Evolutionary conservation across 1,284 basidiomycete species (phyloP).

Genomic region (Heterobasidion parviporum): DNA sequence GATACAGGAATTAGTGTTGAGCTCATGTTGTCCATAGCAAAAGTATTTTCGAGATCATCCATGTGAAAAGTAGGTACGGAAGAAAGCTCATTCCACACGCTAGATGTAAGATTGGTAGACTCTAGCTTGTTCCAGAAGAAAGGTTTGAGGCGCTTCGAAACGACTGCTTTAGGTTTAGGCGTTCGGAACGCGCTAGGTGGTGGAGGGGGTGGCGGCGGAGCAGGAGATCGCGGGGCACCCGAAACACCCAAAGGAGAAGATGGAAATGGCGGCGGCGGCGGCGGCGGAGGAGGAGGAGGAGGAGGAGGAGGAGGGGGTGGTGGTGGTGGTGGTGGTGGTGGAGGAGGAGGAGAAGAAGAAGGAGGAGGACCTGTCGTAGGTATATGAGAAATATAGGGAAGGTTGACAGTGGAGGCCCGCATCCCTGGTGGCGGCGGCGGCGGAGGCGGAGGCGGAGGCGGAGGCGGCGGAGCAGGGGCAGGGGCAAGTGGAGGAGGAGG

Average conservation of each 20-base stretch:
- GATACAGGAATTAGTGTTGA: constrained; percentile 32
- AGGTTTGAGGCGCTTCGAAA: constrained; percentile 65
- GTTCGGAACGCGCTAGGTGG: constrained; percentile 22
- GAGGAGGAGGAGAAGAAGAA: constrained; percentile 16
- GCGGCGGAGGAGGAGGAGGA: constrained; percentile 20
- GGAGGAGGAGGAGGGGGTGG: constrained; percentile 19
- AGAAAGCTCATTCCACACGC: constrained; percentile 67
- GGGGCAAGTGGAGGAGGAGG: no score
- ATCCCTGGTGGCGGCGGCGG: constrained; percentile 11
- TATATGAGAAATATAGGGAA: constrained; percentile 6
- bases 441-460: constrained; percentile 12
- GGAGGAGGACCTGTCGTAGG: constrained; percentile 17
- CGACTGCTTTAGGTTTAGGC: constrained; percentile 24
- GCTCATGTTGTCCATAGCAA: constrained; percentile 50
- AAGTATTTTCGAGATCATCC: constrained; percentile 68
- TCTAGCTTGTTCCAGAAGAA: constrained; percentile 88
- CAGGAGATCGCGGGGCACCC: background rate
- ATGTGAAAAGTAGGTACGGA: constrained; percentile 39
- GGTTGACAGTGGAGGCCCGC: no score
- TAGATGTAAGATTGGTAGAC: constrained; percentile 32
- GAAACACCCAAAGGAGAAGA: no score
- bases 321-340: constrained; percentile 14
- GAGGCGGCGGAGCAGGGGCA: constrained; percentile 7
- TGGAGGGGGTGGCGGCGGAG: constrained; percentile 19
- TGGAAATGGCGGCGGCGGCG: constrained; percentile 12